Evolutionary conservation across 805 yeast species (phyloP), one percentile per base, ranked within the genome.

Genomic region (Ogataea corticis): DNA sequence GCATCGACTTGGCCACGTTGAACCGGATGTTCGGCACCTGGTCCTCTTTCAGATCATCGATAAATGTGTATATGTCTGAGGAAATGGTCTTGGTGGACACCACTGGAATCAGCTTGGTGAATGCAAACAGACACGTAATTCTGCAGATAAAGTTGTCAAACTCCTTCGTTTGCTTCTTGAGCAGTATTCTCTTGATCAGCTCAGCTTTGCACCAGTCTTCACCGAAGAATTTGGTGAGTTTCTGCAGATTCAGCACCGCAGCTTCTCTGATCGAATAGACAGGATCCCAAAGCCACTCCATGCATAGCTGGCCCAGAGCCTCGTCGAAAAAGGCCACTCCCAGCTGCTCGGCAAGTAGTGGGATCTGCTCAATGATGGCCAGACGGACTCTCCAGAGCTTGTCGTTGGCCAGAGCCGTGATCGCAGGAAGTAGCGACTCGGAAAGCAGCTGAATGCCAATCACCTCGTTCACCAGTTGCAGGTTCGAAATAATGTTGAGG

Each of bases 201-300:
- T 90, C 94, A 35, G 72, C 71, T 63, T 88, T 83, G 38, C 97
- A 92, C 99, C 99, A 94, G 31, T 82, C 82, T 30, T 91, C 83
- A 27, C 98, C 99, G 69, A 94, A 94, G 30, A 88, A 89, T 54
- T 77, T 79, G 4, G 97, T 83, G 57, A 94, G 74, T 55, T 85
- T 83, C 55, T 79, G 83, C 56, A 94, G 72, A 66, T 91, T 94
- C 45, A 74, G 71, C 27, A 94, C 96, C 1, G 98, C 98, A 9
- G 99, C 99, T 55, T 89, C 95, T 68, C 99, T 83, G 50, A 94
- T 91, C 4, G 98, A 91, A 69, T 81, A 94, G 32, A 94, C 99
- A 4, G 91, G 87, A 70, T 94, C 99, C 96, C 97, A 91, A 54
- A 94, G 74, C 98, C 99, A 94, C n/a, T 91, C 86, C 79, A 94